These are phyloP conservation scores for Stromatinia cepivora DNA, from an alignment of 2,329 filamentous ascomycete species.

Conservation along the genomic window DNA sequence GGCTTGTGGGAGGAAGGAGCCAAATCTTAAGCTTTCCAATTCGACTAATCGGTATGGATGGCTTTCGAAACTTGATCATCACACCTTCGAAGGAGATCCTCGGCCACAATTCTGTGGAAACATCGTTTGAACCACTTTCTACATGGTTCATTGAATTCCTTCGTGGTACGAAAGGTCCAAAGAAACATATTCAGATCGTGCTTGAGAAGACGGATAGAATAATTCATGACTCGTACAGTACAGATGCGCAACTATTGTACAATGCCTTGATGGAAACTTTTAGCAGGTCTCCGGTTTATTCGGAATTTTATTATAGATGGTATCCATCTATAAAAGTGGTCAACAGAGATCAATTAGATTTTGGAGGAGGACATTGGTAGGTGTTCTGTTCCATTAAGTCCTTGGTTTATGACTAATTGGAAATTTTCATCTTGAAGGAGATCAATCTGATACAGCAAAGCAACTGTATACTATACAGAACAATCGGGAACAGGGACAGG, in stretches of 20 bases:
- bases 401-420: background rate
- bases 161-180: too few relatives aligned
- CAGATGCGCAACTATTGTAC: background rate
- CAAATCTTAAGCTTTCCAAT: background rate
- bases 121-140: background rate
- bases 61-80: background rate
- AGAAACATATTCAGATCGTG: background rate
- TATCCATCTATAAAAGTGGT: background rate
- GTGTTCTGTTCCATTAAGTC: background rate
- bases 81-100: background rate
- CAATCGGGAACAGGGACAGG: background rate
- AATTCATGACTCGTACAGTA: rapidly evolving
- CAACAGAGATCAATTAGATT: background rate
- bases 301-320: too few relatives aligned
- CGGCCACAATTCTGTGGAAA: rapidly evolving
- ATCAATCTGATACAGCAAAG: background rate
- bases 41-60: background rate
- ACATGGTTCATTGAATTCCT: background rate
- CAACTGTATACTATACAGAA: too few relatives aligned
- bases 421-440: background rate
- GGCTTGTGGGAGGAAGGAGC: background rate
- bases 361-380: background rate
- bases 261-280: background rate
- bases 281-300: too few relatives aligned
- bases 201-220: background rate